Evolutionary conservation across 2,329 filamentous ascomycete species (phyloP), one percentile per base, ranked within the genome.

Genomic region (Pestalotiopsis fici): DNA sequence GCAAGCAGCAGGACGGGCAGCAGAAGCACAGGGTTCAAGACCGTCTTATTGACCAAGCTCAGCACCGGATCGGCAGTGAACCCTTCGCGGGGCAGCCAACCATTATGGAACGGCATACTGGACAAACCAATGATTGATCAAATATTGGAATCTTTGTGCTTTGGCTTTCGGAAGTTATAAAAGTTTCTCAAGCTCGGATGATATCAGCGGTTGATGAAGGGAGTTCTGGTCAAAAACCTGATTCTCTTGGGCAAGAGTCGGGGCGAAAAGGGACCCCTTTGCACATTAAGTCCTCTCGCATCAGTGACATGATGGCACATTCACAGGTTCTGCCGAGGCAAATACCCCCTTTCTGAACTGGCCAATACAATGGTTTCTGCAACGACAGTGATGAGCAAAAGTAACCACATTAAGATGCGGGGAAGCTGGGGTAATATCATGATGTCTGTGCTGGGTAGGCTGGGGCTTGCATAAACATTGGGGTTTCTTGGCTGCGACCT

Each of bases 1-100:
- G 88, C 86, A 25, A 90, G 81, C 4, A 93, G 83, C 57, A 93
- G 73, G 27, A 93, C 81, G 0, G 90, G 87, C 13, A 93, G 79
- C 0, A 91, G 85, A 23, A 93, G 79, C 50, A 83, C 81, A 1
- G 91, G 91, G 74, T 92, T 91, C 68, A 93, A 80, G 6, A 86
- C 82, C 0, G 90, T 93, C 65, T 82, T 82, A 69, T 86, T 84
- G 71, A 93, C 75, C 54, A 91, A 74, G 50, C 83, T 83, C 43
- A 85, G 78, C 68, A 92, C 70, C 13, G 89, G 87, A 74, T 93
- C 91, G 68, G 83, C 82, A 43, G 85, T 88, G 74, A 92, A 84
- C 59, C 86, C 86, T 79, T 88, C 86, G 68, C 86, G 85, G 21
- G 86, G 86, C 37, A 88, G 76, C 71, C 85, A 78, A 69, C 85